These are phyloP conservation scores for Podospora tetraspora DNA, from an alignment of 495 filamentous ascomycete species.

Conservation along the genomic window DNA sequence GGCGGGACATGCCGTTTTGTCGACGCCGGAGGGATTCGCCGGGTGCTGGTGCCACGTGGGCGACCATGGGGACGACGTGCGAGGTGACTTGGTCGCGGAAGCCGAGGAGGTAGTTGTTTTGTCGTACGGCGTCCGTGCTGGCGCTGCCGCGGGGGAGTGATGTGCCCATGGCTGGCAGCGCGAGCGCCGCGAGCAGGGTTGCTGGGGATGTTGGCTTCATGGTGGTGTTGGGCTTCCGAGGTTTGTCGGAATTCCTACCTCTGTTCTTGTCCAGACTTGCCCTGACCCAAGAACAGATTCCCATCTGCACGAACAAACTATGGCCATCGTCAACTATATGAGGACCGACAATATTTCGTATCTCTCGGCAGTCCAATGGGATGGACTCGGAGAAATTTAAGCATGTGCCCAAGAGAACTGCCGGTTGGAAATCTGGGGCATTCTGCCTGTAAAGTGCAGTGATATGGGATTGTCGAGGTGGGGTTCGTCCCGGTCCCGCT, in stretches of 20 bases:
- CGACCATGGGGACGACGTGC: constrained; percentile 6
- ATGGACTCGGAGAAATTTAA: neutral
- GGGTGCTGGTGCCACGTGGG: neutral
- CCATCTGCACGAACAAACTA: neutral
- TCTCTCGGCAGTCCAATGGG: neutral
- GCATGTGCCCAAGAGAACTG: neutral
- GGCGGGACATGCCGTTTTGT: constrained; percentile 10
- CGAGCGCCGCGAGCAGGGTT: neutral
- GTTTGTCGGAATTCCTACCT: neutral
- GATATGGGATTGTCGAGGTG: constrained; percentile 7
- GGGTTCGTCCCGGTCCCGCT: neutral
- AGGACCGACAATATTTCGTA: neutral
- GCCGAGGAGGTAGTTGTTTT: neutral
- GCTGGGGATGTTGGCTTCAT: neutral
- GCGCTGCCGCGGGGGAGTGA: neutral
- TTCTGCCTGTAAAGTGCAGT: constrained; percentile 12
- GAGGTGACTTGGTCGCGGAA: constrained; percentile 6
- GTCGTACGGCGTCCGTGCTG: neutral
- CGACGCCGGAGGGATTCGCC: neutral
- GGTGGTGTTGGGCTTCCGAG: neutral
- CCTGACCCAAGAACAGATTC: neutral
- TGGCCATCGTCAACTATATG: neutral
- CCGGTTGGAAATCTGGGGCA: constrained; percentile 3
- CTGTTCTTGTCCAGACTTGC: neutral
- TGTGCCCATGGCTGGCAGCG: neutral